These are phyloP conservation scores for Ramaria sp. DNA, from an alignment of 768 basidiomycete genomes.

Conservation along the genomic window DNA sequence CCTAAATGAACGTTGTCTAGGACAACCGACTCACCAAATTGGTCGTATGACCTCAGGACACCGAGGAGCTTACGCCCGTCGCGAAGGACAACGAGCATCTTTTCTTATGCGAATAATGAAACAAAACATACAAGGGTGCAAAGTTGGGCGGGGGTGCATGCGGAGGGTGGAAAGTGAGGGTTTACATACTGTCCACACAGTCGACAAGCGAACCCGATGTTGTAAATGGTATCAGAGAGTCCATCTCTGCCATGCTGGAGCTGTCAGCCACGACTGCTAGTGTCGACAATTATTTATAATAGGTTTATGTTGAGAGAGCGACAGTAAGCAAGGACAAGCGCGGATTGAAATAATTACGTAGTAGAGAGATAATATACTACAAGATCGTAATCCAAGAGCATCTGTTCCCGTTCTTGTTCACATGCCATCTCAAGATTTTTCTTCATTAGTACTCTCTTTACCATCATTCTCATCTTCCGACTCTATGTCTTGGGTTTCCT, in stretches of 20 bases:
- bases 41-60: slow-evolving; percentile 94
- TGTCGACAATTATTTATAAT: not conserved
- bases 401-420: not conserved
- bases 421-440: not conserved
- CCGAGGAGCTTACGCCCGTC: slow-evolving; percentile 96
- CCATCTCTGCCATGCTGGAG: slow-evolving; percentile 39
- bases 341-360: not conserved
- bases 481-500: slow-evolving; percentile 1
- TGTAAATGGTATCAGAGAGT: slow-evolving; percentile 95
- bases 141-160: slow-evolving; percentile 13
- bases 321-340: not conserved
- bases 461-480: not conserved
- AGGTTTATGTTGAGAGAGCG: not conserved
- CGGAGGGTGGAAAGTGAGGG: not conserved
- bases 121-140: slow-evolving; percentile 7
- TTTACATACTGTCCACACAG: slow-evolving; percentile 98
- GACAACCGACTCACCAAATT: slow-evolving; percentile 64
- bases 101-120: slow-evolving; percentile 45
- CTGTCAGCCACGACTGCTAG: not conserved
- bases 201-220: slow-evolving; percentile 98
- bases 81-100: slow-evolving; percentile 94
- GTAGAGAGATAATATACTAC: too few relatives aligned
- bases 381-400: too few relatives aligned
- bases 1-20: too few relatives aligned
- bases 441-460: not conserved